phyloP scores from a whole-genome alignment of 2,329 filamentous ascomycete genomes.

The Colletotrichum higginsianum region DNA sequence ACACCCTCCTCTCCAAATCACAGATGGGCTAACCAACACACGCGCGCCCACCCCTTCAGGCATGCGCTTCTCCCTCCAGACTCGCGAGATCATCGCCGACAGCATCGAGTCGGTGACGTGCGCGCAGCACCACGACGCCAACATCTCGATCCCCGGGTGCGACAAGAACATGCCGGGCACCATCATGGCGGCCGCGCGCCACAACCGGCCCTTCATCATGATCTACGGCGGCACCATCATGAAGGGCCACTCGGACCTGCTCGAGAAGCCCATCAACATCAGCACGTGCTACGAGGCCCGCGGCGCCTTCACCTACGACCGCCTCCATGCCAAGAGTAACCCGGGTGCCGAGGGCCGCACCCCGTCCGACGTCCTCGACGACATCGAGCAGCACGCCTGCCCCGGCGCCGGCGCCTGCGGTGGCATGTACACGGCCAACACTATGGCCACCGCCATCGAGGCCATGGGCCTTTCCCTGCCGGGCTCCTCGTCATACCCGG shows the following conservation, averaged over 20 bases:
- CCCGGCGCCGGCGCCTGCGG: slow-evolving; percentile 77
- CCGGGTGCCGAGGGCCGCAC: slow-evolving; percentile 75
- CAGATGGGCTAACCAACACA: slow-evolving; percentile 8
- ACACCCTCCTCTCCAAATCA: background rate
- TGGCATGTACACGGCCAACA: slow-evolving; percentile 95
- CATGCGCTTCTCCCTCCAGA: slow-evolving; percentile 94
- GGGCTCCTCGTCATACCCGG: slow-evolving; percentile 87
- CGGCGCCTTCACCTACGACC: slow-evolving; percentile 85
- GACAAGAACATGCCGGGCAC: slow-evolving; percentile 99
- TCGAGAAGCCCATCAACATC: slow-evolving; percentile 88
- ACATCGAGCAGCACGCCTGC: slow-evolving; percentile 85
- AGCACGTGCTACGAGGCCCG: slow-evolving; percentile 90
- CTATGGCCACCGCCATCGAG: slow-evolving; percentile 92
- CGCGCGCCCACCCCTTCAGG: slow-evolving; percentile 62
- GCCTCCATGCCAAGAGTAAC: slow-evolving; percentile 78
- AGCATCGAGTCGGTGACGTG: slow-evolving; percentile 94
- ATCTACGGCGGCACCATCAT: slow-evolving; percentile 94
- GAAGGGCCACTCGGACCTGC: slow-evolving; percentile 84
- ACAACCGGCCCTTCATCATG: slow-evolving; percentile 95
- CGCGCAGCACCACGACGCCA: slow-evolving; percentile 93
- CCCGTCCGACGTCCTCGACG: slow-evolving; percentile 84
- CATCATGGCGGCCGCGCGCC: slow-evolving; percentile 89
- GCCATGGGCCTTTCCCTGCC: slow-evolving; percentile 88
- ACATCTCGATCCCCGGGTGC: slow-evolving; percentile 92
- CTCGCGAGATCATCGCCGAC: slow-evolving; percentile 93